Percentiles rank a stretch among this genome's conserved stretches.
Conservation (phyloP, 2,329 filamentous ascomycete genomes). For the Colletotrichum sp. region DNA sequence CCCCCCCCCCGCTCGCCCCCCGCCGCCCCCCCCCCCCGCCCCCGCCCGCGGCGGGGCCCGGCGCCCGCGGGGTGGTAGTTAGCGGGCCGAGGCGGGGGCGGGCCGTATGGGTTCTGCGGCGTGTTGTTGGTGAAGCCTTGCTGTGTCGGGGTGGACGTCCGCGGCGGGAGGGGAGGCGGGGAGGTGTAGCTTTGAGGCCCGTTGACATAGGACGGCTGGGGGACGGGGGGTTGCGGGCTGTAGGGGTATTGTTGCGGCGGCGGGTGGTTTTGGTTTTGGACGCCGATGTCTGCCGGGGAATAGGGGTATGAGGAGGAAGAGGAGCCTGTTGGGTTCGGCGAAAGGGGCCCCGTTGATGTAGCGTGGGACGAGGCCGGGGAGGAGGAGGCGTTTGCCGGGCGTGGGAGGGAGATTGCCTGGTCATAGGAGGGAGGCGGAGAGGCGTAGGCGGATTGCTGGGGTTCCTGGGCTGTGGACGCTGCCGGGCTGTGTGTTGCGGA, state of each 20-base stretch:
- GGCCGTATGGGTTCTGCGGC: neutral
- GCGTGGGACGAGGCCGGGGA: neutral
- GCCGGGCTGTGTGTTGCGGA: conserved; percentile 1
- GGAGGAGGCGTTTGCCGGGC: neutral
- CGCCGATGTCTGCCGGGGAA: neutral
- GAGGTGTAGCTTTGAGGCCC: neutral
- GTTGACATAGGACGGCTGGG: neutral
- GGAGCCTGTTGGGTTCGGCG: neutral
- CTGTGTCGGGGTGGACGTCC: neutral
- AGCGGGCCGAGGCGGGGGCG: neutral
- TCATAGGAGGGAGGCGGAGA: conserved; percentile 11
- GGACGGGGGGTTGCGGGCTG: neutral
- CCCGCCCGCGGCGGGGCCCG: too few species aligned
- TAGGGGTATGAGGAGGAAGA: neutral
- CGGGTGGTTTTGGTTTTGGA: neutral
- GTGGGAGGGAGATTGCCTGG: neutral
- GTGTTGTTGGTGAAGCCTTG: too few species aligned
- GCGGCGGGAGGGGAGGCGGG: conserved; percentile 3
- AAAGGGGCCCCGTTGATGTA: neutral
- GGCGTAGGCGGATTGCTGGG: neutral
- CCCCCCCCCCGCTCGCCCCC: too few species aligned
- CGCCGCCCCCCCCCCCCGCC: too few species aligned
- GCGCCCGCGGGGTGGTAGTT: neutral
- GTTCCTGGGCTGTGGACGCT: neutral
- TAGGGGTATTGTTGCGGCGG: neutral